Evolutionary conservation across 2,329 filamentous ascomycete genomes (phyloP).

Genomic region (Fusarium sp.): DNA sequence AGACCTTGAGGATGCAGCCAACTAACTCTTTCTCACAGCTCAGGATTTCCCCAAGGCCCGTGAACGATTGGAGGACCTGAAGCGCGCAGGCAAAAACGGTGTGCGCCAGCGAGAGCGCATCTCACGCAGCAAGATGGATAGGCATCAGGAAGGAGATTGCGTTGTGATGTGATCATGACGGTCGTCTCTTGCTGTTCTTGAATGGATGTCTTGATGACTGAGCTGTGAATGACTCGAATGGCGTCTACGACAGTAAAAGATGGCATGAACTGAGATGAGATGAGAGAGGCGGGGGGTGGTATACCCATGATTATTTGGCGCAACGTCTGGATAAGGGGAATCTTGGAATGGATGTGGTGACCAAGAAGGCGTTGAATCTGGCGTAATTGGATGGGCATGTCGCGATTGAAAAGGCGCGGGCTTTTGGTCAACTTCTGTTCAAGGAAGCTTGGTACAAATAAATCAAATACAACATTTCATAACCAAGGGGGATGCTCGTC

Average conservation of each 20-base stretch:
- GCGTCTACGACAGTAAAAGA: neutral
- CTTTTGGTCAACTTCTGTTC: neutral
- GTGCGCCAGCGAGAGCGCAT: constrained; percentile 81
- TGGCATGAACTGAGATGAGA: constrained; percentile 1
- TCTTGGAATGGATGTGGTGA: constrained; percentile 1
- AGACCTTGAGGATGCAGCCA: neutral
- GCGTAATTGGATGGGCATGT: constrained; percentile 22
- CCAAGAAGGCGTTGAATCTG: constrained; percentile 24
- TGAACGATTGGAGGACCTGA: constrained; percentile 92
- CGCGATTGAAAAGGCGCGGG: constrained; percentile 15
- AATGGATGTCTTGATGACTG: neutral
- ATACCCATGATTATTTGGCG: neutral
- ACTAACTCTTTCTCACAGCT: constrained; percentile 65
- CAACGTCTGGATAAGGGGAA: neutral
- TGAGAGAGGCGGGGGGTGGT: neutral
- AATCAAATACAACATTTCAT: neutral
- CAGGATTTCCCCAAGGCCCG: constrained; percentile 95
- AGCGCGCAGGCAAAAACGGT: constrained; percentile 78
- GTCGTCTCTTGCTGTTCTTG: neutral
- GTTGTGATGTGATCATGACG: constrained; percentile 74
- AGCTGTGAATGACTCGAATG: constrained; percentile 3
- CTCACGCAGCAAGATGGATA: constrained; percentile 83
- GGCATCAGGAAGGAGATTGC: constrained; percentile 91
- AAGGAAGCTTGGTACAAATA: neutral
- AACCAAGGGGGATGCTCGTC: neutral